Conservation (phyloP, 1,139 yeast genomes). For the Zygosaccharomyces sapae region DNA sequence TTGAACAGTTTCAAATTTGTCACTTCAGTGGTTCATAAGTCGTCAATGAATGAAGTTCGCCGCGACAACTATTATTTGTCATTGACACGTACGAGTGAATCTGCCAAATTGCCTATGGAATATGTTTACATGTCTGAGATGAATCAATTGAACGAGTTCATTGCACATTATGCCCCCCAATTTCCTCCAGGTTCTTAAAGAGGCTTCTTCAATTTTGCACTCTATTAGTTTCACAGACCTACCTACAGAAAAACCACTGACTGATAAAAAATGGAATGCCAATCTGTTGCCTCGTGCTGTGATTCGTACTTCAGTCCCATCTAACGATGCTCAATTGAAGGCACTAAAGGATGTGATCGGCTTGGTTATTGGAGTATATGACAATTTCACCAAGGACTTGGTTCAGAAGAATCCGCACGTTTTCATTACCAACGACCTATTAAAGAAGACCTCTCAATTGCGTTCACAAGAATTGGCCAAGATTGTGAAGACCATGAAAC, state of each 20-base stretch:
- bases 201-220: constrained; percentile 53
- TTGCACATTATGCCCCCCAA: constrained; percentile 51
- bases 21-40: constrained; percentile 80
- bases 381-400: constrained; percentile 41
- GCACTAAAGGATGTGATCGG: constrained; percentile 34
- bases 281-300: constrained; percentile 49
- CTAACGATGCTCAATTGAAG: constrained; percentile 22
- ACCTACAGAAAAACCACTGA: constrained; percentile 61
- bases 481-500: constrained; percentile 57
- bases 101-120: constrained; percentile 62
- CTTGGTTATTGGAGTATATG: constrained; percentile 37
- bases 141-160: constrained; percentile 68
- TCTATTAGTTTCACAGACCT: constrained; percentile 81
- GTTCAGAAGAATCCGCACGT: constrained; percentile 32
- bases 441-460: constrained; percentile 66
- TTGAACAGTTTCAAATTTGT: constrained; percentile 51
- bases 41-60: constrained; percentile 74
- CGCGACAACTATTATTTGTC: constrained; percentile 75
- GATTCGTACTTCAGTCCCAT: constrained; percentile 29
- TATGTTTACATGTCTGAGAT: constrained; percentile 89
- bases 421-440: constrained; percentile 50
- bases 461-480: constrained; percentile 38
- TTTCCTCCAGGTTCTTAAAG: constrained; percentile 43
- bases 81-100: constrained; percentile 72
- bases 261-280: constrained; percentile 41